Percentiles rank a stretch among this genome's conserved stretches.
These are phyloP conservation scores for Talaromyces rugulosus DNA, from an alignment of 2,329 filamentous ascomycete species.

Conservation along the genomic window DNA sequence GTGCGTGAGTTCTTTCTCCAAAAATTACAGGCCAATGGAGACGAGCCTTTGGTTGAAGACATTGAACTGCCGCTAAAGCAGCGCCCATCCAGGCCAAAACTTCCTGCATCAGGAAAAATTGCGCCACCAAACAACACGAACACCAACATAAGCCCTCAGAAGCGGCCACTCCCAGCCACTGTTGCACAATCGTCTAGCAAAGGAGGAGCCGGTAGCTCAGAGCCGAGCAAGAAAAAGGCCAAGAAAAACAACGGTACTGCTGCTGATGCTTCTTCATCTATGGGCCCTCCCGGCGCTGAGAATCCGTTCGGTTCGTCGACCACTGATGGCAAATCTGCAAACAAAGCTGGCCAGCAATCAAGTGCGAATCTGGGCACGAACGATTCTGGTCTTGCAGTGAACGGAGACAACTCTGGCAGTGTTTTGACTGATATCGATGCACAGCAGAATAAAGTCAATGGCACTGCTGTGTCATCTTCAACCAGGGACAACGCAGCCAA, in stretches of 20 bases:
- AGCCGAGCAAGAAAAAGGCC: constrained; percentile 40
- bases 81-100: constrained; percentile 47
- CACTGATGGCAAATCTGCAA: constrained; percentile 22
- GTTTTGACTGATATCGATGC: constrained; percentile 14
- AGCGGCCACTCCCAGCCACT: constrained; percentile 32
- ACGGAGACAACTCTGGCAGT: constrained; percentile 16
- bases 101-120: constrained; percentile 46
- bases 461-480: constrained; percentile 23
- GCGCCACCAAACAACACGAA: constrained; percentile 29
- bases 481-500: constrained; percentile 42
- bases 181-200: constrained; percentile 23
- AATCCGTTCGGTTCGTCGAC: constrained; percentile 15
- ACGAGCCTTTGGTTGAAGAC: constrained; percentile 84
- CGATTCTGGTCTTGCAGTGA: constrained; percentile 21
- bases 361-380: background rate
- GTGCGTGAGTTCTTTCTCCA: constrained; percentile 87
- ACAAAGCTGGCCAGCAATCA: constrained; percentile 22
- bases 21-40: constrained; percentile 78
- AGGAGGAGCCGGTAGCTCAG: constrained; percentile 16
- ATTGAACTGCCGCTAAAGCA: constrained; percentile 93
- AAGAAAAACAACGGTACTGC: constrained; percentile 37
- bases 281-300: constrained; percentile 18
- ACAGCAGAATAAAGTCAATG: constrained; percentile 26
- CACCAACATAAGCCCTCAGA: constrained; percentile 36
- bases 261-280: constrained; percentile 16